Evolutionary conservation across 768 basidiomycete species (phyloP).

Genomic region (Boletus insuetus): DNA sequence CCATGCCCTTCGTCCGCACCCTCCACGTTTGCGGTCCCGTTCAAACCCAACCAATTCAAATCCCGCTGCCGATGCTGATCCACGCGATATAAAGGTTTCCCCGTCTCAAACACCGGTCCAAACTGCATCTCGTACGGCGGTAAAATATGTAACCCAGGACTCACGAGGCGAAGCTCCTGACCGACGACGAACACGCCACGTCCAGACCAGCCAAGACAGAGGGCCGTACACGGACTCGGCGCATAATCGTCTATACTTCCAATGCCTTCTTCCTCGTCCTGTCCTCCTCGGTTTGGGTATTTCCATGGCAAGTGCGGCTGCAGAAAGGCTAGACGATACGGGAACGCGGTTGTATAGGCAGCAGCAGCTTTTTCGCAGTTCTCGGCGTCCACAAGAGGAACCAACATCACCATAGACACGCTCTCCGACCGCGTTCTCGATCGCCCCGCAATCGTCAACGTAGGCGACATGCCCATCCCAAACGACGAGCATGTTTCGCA

Average conservation of each 20-base stretch:
- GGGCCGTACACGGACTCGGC: slow-evolving; percentile 9
- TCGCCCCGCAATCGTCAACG: slow-evolving; percentile 28
- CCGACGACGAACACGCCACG: slow-evolving; percentile 28
- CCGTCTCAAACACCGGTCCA: slow-evolving; percentile 28
- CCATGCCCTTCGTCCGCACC: not conserved
- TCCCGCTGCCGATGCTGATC: not conserved
- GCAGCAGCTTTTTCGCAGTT: not conserved
- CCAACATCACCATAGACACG: slow-evolving; percentile 26
- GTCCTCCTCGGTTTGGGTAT: not conserved
- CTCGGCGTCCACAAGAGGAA: slow-evolving; percentile 16
- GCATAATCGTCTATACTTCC: not conserved
- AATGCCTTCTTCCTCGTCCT: not conserved
- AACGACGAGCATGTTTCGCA: not conserved
- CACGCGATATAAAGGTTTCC: slow-evolving; percentile 16
- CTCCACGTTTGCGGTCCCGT: not conserved
- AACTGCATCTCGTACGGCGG: slow-evolving; percentile 30
- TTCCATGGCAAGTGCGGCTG: slow-evolving; percentile 5
- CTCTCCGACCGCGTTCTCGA: slow-evolving; percentile 5
- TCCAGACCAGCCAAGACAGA: slow-evolving; percentile 28
- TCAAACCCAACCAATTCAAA: not conserved
- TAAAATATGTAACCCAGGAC: slow-evolving; percentile 23
- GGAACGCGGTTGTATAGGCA: slow-evolving; percentile 7
- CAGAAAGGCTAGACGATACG: slow-evolving; percentile 19
- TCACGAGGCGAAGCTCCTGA: slow-evolving; percentile 21
- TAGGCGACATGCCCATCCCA: not conserved